These are phyloP conservation scores for Pyrus bretschneideri DNA, from an alignment of 306 rosid species.

Conservation along the genomic window DNA sequence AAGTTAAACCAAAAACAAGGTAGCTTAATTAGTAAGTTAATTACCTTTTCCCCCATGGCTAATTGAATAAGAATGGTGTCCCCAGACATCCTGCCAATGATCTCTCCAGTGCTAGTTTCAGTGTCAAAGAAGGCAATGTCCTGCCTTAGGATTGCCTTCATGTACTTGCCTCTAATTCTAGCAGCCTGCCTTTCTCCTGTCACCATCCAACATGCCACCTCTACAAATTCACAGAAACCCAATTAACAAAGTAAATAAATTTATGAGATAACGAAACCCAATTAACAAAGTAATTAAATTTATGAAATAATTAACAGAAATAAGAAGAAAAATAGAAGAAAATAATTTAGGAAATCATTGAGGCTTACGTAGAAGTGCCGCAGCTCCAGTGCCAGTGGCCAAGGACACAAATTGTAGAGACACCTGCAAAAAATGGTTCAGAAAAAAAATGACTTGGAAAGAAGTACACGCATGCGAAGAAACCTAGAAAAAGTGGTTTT, in stretches of 20 bases:
- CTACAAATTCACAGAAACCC: conserved; percentile 22
- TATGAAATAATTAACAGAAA: not conserved
- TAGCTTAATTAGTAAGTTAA: not conserved
- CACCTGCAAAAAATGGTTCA: conserved; percentile 31
- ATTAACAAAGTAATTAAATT: not conserved
- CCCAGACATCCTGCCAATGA: conserved; percentile 87
- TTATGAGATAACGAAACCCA: not conserved
- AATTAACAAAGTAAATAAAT: not conserved
- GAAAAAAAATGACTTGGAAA: not conserved
- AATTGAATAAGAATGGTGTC: conserved; percentile 90
- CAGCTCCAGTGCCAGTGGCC: conserved; percentile 57
- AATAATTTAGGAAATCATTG: not conserved
- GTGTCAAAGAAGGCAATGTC: conserved; percentile 85
- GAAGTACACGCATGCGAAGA: not conserved
- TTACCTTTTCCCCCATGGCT: conserved; percentile 90
- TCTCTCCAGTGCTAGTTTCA: conserved; percentile 73
- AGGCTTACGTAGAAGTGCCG: conserved; percentile 71
- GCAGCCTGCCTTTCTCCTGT: conserved; percentile 89
- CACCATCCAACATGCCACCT: conserved; percentile 92
- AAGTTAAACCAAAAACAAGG: too few species aligned
- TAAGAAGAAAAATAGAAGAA: not conserved
- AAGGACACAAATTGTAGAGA: conserved; percentile 47
- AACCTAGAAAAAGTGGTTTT: not conserved
- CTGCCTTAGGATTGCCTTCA: conserved; percentile 68
- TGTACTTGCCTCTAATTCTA: conserved; percentile 66